phyloP scores from a whole-genome alignment of 2,329 filamentous ascomycete genomes.

The Emericellopsis atlantica region DNA sequence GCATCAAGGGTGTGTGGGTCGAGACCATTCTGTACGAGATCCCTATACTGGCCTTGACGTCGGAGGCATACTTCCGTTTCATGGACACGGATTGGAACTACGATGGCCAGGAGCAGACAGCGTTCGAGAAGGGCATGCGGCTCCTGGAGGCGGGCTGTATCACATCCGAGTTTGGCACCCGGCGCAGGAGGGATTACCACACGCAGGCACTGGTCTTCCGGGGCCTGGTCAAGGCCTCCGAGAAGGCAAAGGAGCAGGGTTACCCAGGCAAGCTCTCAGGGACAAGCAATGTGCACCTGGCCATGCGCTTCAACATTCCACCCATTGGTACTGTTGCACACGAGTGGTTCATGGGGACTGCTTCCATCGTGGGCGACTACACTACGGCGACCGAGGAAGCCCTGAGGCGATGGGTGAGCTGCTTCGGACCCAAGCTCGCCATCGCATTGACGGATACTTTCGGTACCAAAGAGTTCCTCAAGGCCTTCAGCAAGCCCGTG shows the following conservation, averaged over 20 bases:
- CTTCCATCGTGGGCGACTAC: conserved; percentile 81
- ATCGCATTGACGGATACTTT: conserved; percentile 96
- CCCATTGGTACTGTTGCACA: conserved; percentile 86
- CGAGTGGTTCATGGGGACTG: conserved; percentile 99
- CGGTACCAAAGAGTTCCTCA: conserved; percentile 79
- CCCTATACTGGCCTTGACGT: conserved; percentile 79
- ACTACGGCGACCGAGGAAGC: conserved; percentile 72
- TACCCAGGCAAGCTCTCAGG: conserved; percentile 66
- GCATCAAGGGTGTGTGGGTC: conserved; percentile 73
- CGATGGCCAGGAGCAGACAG: conserved; percentile 72
- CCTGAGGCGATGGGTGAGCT: conserved; percentile 78
- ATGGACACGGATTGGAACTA: conserved; percentile 90
- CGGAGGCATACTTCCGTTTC: conserved; percentile 95
- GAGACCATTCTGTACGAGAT: conserved; percentile 98
- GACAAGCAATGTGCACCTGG: conserved; percentile 93
- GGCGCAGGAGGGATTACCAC: conserved; percentile 82
- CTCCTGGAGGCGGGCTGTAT: conserved; percentile 74
- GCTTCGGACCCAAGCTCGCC: conserved; percentile 73
- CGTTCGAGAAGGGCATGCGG: conserved; percentile 65
- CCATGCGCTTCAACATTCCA: conserved; percentile 77
- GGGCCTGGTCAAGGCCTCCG: conserved; percentile 68
- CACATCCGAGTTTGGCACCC: conserved; percentile 88
- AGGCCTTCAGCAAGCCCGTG: conserved; percentile 62
- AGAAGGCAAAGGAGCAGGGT: conserved; percentile 52
- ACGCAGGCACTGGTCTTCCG: conserved; percentile 87